Percentiles rank a stretch among this genome's conserved stretches.
Evolutionary conservation across 768 basidiomycete species (phyloP).

Genomic region (Lentinula aciculospora): DNA sequence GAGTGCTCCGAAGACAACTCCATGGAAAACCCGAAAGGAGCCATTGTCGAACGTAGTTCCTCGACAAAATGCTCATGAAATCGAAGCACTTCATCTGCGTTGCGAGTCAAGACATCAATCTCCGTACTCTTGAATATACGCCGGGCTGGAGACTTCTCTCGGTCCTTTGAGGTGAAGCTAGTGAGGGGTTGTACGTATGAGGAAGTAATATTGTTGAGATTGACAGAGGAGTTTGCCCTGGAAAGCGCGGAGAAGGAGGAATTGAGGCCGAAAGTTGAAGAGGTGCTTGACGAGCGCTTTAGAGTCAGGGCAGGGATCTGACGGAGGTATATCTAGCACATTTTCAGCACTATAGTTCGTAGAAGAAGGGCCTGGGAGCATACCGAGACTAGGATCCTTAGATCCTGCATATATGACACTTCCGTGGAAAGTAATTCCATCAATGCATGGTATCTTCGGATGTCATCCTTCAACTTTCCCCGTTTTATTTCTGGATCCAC

Average conservation of each 20-base stretch:
- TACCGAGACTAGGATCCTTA: slow-evolving; percentile 74
- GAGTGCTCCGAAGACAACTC: slow-evolving; percentile 15
- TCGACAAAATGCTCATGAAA: slow-evolving; percentile 65
- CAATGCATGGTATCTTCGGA: slow-evolving; percentile 66
- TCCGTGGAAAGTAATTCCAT: slow-evolving; percentile 85
- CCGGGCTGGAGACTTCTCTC: slow-evolving; percentile 30
- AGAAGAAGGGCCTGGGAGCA: slow-evolving; percentile 16
- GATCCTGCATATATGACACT: slow-evolving; percentile 71
- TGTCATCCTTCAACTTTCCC: slow-evolving; percentile 37
- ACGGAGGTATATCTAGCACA: slow-evolving; percentile 59
- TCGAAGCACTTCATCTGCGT: slow-evolving; percentile 60
- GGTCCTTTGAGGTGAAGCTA: slow-evolving; percentile 14
- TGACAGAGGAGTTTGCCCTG: slow-evolving; percentile 38
- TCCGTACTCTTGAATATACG: slow-evolving; percentile 55
- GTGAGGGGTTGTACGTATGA: slow-evolving; percentile 9
- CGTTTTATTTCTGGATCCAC: slow-evolving; percentile 14
- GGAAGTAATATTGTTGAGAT: slow-evolving; percentile 22
- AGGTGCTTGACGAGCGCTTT: slow-evolving; percentile 32
- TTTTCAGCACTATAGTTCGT: neutral
- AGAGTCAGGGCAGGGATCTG: slow-evolving; percentile 39
- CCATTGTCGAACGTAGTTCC: slow-evolving; percentile 44
- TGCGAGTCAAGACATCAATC: slow-evolving; percentile 55
- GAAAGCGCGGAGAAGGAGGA: slow-evolving; percentile 39
- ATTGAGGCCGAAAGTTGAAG: slow-evolving; percentile 32
- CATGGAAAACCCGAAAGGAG: slow-evolving; percentile 46